Evolutionary conservation across 257 asterid genomes (phyloP), one percentile per base, ranked within the genome.

Genomic region (Lithospermum erythrorhizon): DNA sequence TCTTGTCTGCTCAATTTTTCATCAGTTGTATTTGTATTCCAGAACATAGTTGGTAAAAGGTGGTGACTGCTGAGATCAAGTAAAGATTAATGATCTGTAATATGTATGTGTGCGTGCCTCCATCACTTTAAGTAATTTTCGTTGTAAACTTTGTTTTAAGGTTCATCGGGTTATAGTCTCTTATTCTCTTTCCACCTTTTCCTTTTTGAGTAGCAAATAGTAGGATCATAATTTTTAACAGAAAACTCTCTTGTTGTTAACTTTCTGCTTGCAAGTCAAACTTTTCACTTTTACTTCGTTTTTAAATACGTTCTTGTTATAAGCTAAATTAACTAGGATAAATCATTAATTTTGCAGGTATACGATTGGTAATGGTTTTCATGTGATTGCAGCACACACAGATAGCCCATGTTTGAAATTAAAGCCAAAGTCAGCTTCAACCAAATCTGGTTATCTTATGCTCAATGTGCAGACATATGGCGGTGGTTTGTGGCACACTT

Each of bases 341-440:
- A 29, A 58, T 61, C 41, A 48, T 76, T 72, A 62, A 72, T 72
- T 70, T 78, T 86, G 82, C 95, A 91, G 98, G 89, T 88, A 86
- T 78, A 79, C 95, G 29, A 59, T 63, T 71, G 93, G 95, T 63
- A 77, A 86, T 57, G 97, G 97, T 65, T 91, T 88, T 80, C 94
- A 91, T 67, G 83, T 86, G 61, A 91, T 91, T 69, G 98, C 97
- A 70, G 98, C 98, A 21, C 98, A 91, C 71, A 91, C 95, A 52
- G 97, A 91, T 74, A 93, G 98, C 80, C 98, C 98, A 32, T 91
- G 98, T 75, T 89, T 93, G 27, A 93, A 93, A 72, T 83, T 93
- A 80, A 93, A 93, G 82, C 98, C 98, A 67, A 84, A 80, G 70
- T 86, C 94, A 60, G 95, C 98, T 24, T 84, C 87, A 48, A 73